Percentiles rank a stretch among this genome's conserved stretches.
These are phyloP conservation scores for Moesziomyces antarcticus DNA, from an alignment of 1,284 basidiomycete species.

Conservation along the genomic window DNA sequence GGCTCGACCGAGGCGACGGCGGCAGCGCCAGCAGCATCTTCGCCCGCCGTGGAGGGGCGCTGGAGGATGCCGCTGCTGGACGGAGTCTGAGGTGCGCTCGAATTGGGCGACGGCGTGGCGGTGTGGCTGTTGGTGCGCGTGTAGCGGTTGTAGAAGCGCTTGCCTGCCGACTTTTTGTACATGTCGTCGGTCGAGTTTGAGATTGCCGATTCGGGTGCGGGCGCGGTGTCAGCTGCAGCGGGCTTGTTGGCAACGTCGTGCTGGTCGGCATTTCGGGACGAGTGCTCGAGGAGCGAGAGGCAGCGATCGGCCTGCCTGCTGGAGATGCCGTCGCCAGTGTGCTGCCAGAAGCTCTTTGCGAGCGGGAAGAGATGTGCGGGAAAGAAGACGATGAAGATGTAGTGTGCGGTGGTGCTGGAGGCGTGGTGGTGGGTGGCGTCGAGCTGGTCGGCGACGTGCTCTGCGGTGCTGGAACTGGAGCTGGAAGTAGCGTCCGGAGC, in stretches of 20 bases:
- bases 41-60: slow-evolving; percentile 18
- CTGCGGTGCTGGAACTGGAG: slow-evolving; percentile 42
- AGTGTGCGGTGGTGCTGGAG: slow-evolving; percentile 36
- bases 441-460: slow-evolving; percentile 28
- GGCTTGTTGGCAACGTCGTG: slow-evolving; percentile 4
- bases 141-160: slow-evolving; percentile 53
- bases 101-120: slow-evolving; percentile 29
- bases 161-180: slow-evolving; percentile 40
- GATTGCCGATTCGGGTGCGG: neutral
- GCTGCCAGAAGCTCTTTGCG: slow-evolving; percentile 96
- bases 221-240: neutral
- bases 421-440: slow-evolving; percentile 26
- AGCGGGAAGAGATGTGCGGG: slow-evolving; percentile 74
- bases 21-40: slow-evolving; percentile 12
- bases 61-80: slow-evolving; percentile 37
- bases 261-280: slow-evolving; percentile 25
- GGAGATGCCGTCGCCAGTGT: slow-evolving; percentile 88
- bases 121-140: slow-evolving; percentile 36
- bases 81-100: slow-evolving; percentile 25
- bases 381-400: slow-evolving; percentile 80
- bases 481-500: slow-evolving; percentile 6
- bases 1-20: slow-evolving; percentile 9
- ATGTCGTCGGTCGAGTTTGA: slow-evolving; percentile 14
- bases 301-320: slow-evolving; percentile 87
- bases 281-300: slow-evolving; percentile 69